These are phyloP conservation scores for Triangularia setosa DNA, from an alignment of 2,329 filamentous ascomycete genomes.

Conservation along the genomic window DNA sequence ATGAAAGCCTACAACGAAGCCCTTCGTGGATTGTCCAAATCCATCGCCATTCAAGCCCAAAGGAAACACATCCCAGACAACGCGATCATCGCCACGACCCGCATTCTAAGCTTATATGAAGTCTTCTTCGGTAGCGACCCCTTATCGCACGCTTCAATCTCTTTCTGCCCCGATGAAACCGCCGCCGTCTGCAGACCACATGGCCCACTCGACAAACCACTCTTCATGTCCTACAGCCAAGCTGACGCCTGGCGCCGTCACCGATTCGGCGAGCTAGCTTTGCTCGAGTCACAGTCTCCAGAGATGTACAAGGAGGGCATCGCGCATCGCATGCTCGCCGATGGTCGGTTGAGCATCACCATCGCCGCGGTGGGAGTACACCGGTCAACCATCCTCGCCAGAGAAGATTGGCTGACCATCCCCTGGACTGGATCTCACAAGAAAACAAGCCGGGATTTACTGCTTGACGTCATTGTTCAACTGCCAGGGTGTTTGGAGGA, in stretches of 20 bases:
- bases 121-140: conserved; percentile 3
- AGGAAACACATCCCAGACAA: background rate
- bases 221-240: background rate
- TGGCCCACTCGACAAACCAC: background rate
- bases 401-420: background rate
- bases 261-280: conserved; percentile 1
- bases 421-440: background rate
- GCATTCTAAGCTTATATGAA: background rate
- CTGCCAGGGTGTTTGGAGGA: background rate
- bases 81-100: background rate
- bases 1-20: conserved; percentile 4
- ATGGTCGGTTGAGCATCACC: background rate
- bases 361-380: background rate
- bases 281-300: background rate
- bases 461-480: conserved; percentile 1
- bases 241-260: conserved; percentile 1
- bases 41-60: background rate
- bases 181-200: background rate
- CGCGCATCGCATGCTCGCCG: background rate
- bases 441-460: background rate
- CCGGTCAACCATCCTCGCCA: background rate
- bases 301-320: background rate
- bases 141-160: background rate
- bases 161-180: background rate
- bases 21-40: background rate